A percentile compares a stretch with the other conserved stretches of the same genome.
Evolutionary conservation across 495 filamentous ascomycete genomes (phyloP).

Genomic region (Letharia columbiana): DNA sequence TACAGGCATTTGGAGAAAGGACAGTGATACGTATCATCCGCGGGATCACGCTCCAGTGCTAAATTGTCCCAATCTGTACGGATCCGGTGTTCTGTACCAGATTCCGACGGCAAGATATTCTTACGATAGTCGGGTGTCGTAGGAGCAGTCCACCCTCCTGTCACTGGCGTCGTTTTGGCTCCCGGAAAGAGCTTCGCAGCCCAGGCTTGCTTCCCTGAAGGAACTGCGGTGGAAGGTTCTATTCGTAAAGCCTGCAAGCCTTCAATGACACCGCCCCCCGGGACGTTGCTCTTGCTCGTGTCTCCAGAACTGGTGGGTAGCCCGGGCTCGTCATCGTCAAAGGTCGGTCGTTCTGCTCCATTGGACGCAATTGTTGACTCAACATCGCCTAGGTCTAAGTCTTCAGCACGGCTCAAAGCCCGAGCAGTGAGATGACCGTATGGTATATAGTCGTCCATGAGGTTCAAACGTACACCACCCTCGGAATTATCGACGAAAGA

Average conservation of each 20-base stretch:
- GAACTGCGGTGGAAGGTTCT: background rate
- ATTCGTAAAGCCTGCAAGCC: background rate
- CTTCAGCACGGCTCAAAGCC: conserved; percentile 3
- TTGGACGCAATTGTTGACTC: background rate
- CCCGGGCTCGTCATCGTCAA: background rate
- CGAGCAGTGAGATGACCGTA: background rate
- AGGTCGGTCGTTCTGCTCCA: background rate
- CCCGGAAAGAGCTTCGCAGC: background rate
- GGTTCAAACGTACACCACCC: background rate
- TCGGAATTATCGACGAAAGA: conserved; percentile 2
- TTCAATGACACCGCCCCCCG: background rate
- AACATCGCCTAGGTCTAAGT: background rate
- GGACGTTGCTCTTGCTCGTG: background rate
- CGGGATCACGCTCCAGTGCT: conserved; percentile 9
- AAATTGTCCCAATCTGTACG: conserved; percentile 14
- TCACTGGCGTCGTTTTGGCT: conserved; percentile 8
- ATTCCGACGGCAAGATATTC: background rate
- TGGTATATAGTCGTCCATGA: conserved; percentile 3
- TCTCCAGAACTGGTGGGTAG: background rate
- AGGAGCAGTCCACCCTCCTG: background rate
- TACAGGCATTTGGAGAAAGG: conserved; percentile 25
- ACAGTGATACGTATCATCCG: conserved; percentile 19
- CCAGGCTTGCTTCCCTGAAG: background rate
- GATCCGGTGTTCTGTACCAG: background rate
- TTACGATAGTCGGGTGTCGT: background rate